Percentiles rank a stretch among this genome's conserved stretches.
Evolutionary conservation across 2,329 filamentous ascomycete species (phyloP).

Genomic region (Herpotrichia juniperi): DNA sequence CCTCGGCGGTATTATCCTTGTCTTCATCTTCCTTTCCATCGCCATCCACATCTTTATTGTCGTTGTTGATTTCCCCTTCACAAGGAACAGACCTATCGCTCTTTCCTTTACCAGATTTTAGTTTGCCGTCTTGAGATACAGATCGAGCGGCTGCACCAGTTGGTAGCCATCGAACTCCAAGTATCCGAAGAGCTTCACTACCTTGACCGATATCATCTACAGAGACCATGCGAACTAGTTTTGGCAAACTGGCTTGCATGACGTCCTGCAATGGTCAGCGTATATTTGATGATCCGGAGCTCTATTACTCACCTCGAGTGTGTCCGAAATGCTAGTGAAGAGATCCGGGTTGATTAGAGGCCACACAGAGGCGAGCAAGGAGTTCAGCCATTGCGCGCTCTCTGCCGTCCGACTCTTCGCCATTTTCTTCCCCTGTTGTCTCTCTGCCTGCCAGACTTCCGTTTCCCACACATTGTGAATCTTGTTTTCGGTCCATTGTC

Average conservation of each 20-base stretch:
- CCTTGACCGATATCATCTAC: conserved; percentile 79
- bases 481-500: conserved; percentile 67
- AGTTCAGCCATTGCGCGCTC: conserved; percentile 75
- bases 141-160: conserved; percentile 70
- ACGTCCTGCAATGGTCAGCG: conserved; percentile 59
- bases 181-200: conserved; percentile 71
- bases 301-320: conserved; percentile 59
- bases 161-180: conserved; percentile 75
- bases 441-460: conserved; percentile 71
- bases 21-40: conserved; percentile 30
- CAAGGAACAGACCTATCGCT: conserved; percentile 59
- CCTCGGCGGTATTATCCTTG: conserved; percentile 54
- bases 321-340: conserved; percentile 71
- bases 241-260: conserved; percentile 77
- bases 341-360: conserved; percentile 77
- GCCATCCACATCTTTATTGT: conserved; percentile 38
- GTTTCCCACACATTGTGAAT: conserved; percentile 69
- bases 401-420: conserved; percentile 61
- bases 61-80: conserved; percentile 47
- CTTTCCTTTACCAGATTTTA: conserved; percentile 55
- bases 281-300: neutral
- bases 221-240: conserved; percentile 73
- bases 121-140: conserved; percentile 64
- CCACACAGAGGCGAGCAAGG: conserved; percentile 71
- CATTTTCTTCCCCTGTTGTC: conserved; percentile 58